A percentile compares a stretch with the other conserved stretches of the same genome.
These are phyloP conservation scores for Mallotus repandus DNA, from an alignment of 441 rosid genomes.

Conservation along the genomic window DNA sequence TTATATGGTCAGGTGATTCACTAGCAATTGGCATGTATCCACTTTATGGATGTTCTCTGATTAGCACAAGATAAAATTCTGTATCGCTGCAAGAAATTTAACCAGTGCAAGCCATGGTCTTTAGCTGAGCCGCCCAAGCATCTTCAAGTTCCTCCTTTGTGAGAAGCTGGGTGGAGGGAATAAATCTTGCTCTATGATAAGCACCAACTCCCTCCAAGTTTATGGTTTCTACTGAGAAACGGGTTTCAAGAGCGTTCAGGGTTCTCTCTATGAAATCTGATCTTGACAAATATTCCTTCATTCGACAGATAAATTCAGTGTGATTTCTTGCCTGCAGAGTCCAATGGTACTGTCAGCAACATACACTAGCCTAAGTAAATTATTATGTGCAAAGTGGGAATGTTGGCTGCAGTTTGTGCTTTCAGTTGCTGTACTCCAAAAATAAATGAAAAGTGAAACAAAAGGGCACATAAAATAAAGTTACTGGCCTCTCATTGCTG, in stretches of 20 bases:
- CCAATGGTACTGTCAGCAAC: background rate
- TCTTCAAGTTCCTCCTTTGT: conserved; percentile 50
- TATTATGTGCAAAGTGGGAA: background rate
- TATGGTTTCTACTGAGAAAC: conserved; percentile 45
- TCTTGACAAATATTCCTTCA: conserved; percentile 70
- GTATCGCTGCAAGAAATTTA: conserved; percentile 2
- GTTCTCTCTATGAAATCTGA: conserved; percentile 54
- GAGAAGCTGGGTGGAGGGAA: conserved; percentile 46
- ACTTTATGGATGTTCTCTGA: background rate
- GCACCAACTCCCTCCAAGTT: conserved; percentile 34
- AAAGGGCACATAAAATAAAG: background rate
- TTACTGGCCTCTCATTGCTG: background rate
- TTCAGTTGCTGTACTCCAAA: background rate
- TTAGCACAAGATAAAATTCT: background rate
- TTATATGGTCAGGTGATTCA: background rate
- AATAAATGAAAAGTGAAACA: background rate
- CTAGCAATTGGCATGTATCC: background rate
- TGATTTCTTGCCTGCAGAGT: conserved; percentile 59
- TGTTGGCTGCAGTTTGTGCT: no score
- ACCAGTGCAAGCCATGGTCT: conserved; percentile 1
- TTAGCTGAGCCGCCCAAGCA: conserved; percentile 21
- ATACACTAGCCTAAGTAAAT: background rate
- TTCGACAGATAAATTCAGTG: conserved; percentile 54
- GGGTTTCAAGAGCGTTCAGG: conserved; percentile 44
- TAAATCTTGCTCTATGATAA: conserved; percentile 23